phyloP scores from a whole-genome alignment of 2,329 filamentous ascomycete genomes.

The Alternaria arborescens region DNA sequence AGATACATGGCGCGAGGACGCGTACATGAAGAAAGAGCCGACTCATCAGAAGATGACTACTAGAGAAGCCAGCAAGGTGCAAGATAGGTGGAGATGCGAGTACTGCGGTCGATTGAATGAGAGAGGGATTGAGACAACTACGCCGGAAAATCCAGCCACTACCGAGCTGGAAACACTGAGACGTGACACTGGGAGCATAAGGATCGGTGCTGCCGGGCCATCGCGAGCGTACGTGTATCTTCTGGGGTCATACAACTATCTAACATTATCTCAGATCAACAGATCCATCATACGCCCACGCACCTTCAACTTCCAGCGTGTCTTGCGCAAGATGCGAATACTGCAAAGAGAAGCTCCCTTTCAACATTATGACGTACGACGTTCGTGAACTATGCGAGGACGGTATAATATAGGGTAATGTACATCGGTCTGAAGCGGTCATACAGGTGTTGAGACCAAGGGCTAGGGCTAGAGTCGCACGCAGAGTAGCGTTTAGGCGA shows the following conservation, averaged over 20 bases:
- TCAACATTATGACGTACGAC: conserved; percentile 1
- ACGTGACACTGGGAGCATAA: background rate
- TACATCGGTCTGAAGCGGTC: background rate
- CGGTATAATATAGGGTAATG: background rate
- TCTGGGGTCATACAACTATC: background rate
- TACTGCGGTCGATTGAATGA: conserved; percentile 13
- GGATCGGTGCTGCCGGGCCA: background rate
- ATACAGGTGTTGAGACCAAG: background rate
- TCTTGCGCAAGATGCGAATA: background rate
- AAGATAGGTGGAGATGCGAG: conserved; percentile 15
- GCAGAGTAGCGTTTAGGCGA: background rate
- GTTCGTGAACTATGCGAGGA: background rate
- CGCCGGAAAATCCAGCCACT: background rate
- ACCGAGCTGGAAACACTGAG: background rate
- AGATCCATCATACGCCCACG: background rate
- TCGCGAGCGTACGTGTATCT: background rate
- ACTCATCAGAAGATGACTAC: background rate
- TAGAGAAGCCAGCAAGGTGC: conserved; percentile 1
- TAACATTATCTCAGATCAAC: background rate
- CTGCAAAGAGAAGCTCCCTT: background rate
- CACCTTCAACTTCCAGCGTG: background rate
- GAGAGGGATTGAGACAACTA: background rate
- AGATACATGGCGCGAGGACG: conserved; percentile 17
- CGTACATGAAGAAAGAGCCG: conserved; percentile 7
- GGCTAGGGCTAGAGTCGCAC: background rate